Evolutionary conservation across 495 filamentous ascomycete species (phyloP).

Genomic region (Hypoxylon intermedium): DNA sequence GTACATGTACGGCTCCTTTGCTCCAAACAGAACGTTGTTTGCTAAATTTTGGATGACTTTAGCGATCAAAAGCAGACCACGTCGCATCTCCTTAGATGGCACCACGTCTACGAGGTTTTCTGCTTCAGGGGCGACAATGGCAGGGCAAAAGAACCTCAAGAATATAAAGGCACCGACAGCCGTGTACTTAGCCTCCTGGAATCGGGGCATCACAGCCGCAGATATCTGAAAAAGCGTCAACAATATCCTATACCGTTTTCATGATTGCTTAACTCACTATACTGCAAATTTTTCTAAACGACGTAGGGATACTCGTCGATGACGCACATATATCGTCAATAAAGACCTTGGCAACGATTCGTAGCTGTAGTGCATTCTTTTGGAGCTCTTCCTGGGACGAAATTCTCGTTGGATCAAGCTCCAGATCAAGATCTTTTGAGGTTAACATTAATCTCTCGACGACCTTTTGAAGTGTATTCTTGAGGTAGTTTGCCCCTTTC

Average conservation of each 20-base stretch:
- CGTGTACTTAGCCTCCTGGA: slow-evolving; percentile 73
- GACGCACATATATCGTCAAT: slow-evolving; percentile 71
- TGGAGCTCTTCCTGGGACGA: slow-evolving; percentile 63
- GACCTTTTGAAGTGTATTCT: slow-evolving; percentile 67
- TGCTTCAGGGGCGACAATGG: slow-evolving; percentile 70
- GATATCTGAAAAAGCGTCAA: slow-evolving; percentile 55
- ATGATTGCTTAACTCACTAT: slow-evolving; percentile 51
- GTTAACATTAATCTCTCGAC: slow-evolving; percentile 65
- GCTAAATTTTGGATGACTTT: slow-evolving; percentile 73
- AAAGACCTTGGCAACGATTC: slow-evolving; percentile 68
- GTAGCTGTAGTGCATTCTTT: slow-evolving; percentile 65
- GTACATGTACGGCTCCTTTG: slow-evolving; percentile 73
- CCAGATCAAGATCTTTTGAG: slow-evolving; percentile 67
- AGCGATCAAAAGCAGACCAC: slow-evolving; percentile 69
- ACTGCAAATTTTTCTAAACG: slow-evolving; percentile 69
- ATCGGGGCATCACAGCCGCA: slow-evolving; percentile 61
- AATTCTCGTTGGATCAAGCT: slow-evolving; percentile 67
- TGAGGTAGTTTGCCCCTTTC: slow-evolving; percentile 68
- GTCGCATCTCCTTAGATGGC: slow-evolving; percentile 69
- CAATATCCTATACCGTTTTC: neutral
- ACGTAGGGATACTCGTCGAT: slow-evolving; percentile 61
- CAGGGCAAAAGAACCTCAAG: slow-evolving; percentile 72
- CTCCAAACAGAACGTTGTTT: slow-evolving; percentile 74
- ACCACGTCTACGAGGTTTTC: slow-evolving; percentile 64
- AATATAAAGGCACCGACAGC: slow-evolving; percentile 75